Evolutionary conservation across 2,329 filamentous ascomycete genomes (phyloP).

Genomic region (Aspergillus versicolor): DNA sequence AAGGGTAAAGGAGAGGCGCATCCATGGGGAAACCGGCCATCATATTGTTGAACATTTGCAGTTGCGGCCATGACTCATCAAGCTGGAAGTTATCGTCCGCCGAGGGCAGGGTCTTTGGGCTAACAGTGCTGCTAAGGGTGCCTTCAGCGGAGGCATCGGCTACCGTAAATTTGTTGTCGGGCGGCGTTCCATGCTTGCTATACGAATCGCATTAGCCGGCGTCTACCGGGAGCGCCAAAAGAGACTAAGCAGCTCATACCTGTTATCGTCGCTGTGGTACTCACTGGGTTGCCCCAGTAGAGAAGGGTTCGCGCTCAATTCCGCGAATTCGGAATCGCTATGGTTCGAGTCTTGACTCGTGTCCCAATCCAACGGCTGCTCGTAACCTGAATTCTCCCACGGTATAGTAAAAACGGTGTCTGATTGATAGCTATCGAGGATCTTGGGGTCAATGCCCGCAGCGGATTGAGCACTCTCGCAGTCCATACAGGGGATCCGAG

Average conservation of each 20-base stretch:
- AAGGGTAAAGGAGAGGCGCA: constrained; percentile 32
- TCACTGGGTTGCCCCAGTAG: constrained; percentile 26
- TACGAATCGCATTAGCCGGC: constrained; percentile 14
- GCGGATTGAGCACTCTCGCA: constrained; percentile 35
- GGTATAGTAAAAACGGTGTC: constrained; percentile 35
- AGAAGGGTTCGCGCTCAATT: constrained; percentile 27
- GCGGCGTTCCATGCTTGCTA: constrained; percentile 33
- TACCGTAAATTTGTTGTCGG: constrained; percentile 33
- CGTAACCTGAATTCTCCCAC: constrained; percentile 38
- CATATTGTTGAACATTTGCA: constrained; percentile 36
- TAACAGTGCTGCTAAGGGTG: constrained; percentile 36
- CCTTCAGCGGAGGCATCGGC: constrained; percentile 30
- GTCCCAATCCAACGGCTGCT: constrained; percentile 39
- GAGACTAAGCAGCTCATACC: constrained; percentile 22
- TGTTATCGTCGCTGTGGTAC: constrained; percentile 25
- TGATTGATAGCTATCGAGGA: constrained; percentile 42
- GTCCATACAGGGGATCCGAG: constrained; percentile 35
- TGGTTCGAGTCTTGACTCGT: constrained; percentile 41
- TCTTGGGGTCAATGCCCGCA: constrained; percentile 45
- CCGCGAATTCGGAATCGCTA: constrained; percentile 35
- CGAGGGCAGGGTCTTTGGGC: constrained; percentile 37
- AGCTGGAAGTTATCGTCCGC: constrained; percentile 39
- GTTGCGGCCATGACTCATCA: constrained; percentile 40
- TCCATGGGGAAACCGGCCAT: constrained; percentile 34
- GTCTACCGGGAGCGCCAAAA: neutral